A percentile compares a stretch with the other conserved stretches of the same genome.
Conservation (phyloP, 1,284 basidiomycete genomes). For the Dichomitus squalens region DNA sequence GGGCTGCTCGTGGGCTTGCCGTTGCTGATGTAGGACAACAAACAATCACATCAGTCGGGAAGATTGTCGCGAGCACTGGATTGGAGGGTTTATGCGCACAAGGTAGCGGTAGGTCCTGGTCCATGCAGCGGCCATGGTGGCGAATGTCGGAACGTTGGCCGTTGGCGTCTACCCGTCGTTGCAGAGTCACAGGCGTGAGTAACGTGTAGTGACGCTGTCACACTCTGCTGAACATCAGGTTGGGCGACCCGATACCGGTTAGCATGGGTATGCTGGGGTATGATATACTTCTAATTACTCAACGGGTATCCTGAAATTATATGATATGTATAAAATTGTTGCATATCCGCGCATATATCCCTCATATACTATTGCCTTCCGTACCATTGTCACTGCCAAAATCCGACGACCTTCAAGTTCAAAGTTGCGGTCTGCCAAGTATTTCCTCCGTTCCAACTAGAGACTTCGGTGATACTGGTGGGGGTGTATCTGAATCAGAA, state of each 20-base stretch:
- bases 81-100: conserved; percentile 32
- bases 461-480: too few relatives aligned
- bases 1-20: conserved; percentile 90
- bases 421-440: too few relatives aligned
- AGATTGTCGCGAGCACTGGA: neutral
- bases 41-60: neutral
- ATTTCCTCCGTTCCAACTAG: too few relatives aligned
- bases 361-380: too few relatives aligned
- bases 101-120: conserved; percentile 54
- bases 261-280: too few relatives aligned
- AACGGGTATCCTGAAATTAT: too few relatives aligned
- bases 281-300: too few relatives aligned
- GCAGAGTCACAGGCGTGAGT: neutral
- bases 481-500: neutral
- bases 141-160: conserved; percentile 9
- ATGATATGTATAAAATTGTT: too few relatives aligned
- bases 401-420: too few relatives aligned
- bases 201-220: neutral
- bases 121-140: conserved; percentile 48
- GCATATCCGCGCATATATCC: too few relatives aligned
- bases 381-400: too few relatives aligned
- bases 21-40: conserved; percentile 47
- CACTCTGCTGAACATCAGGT: neutral
- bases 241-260: neutral
- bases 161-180: neutral